A percentile compares a stretch with the other conserved stretches of the same genome.
Conservation (phyloP, 2,329 filamentous ascomycete genomes). For the Epichloe elymi region DNA sequence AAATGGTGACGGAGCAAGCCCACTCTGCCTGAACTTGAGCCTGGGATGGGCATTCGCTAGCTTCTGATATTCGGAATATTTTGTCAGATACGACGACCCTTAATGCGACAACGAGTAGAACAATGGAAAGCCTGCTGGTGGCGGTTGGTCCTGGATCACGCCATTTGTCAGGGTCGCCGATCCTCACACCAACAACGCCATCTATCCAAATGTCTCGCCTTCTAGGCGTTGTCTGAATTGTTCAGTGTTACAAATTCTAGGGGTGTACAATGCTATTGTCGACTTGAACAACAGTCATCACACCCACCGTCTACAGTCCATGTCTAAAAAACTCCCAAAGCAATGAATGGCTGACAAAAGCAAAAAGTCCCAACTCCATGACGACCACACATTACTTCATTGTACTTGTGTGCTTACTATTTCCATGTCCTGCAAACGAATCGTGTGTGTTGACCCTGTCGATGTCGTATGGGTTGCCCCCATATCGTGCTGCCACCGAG, state of each 20-base stretch:
- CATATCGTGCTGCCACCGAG: not conserved
- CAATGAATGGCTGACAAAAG: too few species aligned
- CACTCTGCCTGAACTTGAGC: too few species aligned
- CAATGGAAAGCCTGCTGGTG: not conserved
- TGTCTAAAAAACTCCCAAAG: too few species aligned
- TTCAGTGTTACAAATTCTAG: not conserved
- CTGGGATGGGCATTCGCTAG: too few species aligned
- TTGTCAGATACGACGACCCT: too few species aligned
- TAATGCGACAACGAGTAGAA: too few species aligned
- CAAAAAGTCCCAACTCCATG: too few species aligned
- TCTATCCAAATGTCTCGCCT: not conserved
- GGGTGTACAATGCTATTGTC: not conserved
- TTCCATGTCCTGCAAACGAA: not conserved
- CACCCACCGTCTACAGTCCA: too few species aligned
- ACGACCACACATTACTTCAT: not conserved
- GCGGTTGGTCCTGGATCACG: not conserved
- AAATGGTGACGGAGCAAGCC: too few species aligned
- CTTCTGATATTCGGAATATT: too few species aligned
- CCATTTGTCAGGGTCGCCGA: not conserved
- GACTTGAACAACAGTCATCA: not conserved
- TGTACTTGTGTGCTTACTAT: not conserved
- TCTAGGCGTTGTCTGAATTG: not conserved
- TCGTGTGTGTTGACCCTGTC: slow-evolving; percentile 3
- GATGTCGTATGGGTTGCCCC: slow-evolving; percentile 4
- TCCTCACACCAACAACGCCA: not conserved